These are phyloP conservation scores for Aspergillus heteromorphus DNA, from an alignment of 495 filamentous ascomycete genomes.

Conservation along the genomic window DNA sequence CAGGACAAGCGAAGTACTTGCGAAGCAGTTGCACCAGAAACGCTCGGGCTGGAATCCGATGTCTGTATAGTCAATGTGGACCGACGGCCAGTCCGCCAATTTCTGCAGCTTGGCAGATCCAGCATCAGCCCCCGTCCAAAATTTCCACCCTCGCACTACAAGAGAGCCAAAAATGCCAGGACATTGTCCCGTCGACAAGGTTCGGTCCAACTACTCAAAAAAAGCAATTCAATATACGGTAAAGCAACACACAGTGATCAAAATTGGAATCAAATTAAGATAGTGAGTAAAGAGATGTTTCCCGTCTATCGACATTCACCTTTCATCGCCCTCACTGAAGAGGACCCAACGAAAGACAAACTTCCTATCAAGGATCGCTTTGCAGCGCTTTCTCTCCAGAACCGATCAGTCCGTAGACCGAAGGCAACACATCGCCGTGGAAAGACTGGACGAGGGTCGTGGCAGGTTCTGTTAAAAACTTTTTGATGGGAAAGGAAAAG, in stretches of 20 bases:
- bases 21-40: too few relatives aligned
- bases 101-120: too few relatives aligned
- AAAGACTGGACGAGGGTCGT: constrained; percentile 57
- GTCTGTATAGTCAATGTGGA: too few relatives aligned
- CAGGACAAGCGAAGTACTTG: too few relatives aligned
- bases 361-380: constrained; percentile 62
- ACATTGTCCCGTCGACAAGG: too few relatives aligned
- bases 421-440: constrained; percentile 62
- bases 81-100: too few relatives aligned
- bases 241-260: not conserved
- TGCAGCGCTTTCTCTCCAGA: constrained; percentile 47
- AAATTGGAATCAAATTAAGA: not conserved
- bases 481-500: constrained; percentile 50
- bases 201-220: too few relatives aligned
- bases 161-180: too few relatives aligned
- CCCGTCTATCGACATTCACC: constrained; percentile 64
- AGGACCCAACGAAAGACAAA: constrained; percentile 56
- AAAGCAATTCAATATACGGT: too few relatives aligned
- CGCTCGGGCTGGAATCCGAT: too few relatives aligned
- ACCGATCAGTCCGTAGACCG: constrained; percentile 43
- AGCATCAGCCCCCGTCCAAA: too few relatives aligned
- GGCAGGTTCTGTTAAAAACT: constrained; percentile 56
- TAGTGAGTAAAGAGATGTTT: constrained; percentile 36
- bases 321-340: constrained; percentile 62
- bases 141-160: too few relatives aligned